Evolutionary conservation across 148 eudicot species (phyloP).

Genomic region (Bassia scoparia): DNA sequence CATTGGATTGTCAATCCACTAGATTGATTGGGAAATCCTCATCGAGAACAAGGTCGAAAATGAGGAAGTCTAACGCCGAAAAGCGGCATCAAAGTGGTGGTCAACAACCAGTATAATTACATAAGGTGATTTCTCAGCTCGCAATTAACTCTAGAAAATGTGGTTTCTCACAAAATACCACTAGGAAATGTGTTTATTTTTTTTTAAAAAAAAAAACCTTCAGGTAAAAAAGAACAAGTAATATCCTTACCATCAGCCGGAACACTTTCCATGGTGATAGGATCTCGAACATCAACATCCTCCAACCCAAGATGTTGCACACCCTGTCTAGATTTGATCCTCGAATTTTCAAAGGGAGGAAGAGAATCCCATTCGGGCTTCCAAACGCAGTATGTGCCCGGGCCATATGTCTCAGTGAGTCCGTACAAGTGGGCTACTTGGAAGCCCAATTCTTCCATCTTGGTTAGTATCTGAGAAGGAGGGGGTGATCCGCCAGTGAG

Average conservation of each 20-base stretch:
- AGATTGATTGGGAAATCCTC: too few relatives aligned
- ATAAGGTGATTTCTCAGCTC: too few relatives aligned
- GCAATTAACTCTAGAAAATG: too few relatives aligned
- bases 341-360: slow-evolving; percentile 37
- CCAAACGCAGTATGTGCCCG: slow-evolving; percentile 57
- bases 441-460: slow-evolving; percentile 65
- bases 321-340: slow-evolving; percentile 52
- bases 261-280: slow-evolving; percentile 49
- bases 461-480: slow-evolving; percentile 44
- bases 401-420: slow-evolving; percentile 64
- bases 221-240: too few relatives aligned
- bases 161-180: too few relatives aligned
- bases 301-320: slow-evolving; percentile 53
- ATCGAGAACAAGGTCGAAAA: too few relatives aligned
- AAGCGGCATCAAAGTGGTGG: too few relatives aligned
- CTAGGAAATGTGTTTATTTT: too few relatives aligned
- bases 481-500: slow-evolving; percentile 66
- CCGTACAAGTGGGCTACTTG: slow-evolving; percentile 55
- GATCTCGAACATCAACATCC: slow-evolving; percentile 47
- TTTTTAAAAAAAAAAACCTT: too few relatives aligned
- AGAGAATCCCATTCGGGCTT: slow-evolving; percentile 66
- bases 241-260: slow-evolving; percentile 33
- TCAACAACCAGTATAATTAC: too few relatives aligned
- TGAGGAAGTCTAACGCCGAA: too few relatives aligned
- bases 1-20: too few relatives aligned